These are phyloP conservation scores for Quercus rubra DNA, from an alignment of 306 rosid species.

Conservation along the genomic window DNA sequence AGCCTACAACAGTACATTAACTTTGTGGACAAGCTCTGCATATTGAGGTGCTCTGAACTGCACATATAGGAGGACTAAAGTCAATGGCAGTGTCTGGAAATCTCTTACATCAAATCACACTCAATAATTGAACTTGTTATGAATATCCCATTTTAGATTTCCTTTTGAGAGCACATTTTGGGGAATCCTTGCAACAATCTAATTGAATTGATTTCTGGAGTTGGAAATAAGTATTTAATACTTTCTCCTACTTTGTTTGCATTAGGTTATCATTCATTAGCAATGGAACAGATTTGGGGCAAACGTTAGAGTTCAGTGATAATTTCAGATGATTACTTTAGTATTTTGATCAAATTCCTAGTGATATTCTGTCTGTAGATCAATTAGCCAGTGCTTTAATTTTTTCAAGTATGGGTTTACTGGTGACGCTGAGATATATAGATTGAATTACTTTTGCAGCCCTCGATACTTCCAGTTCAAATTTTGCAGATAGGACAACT, in stretches of 20 bases:
- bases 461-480: constrained; percentile 91
- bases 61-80: background rate
- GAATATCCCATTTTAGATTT: background rate
- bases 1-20: background rate
- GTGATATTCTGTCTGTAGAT: background rate
- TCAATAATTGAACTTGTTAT: background rate
- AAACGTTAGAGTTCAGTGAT: background rate
- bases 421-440: constrained; percentile 1
- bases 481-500: constrained; percentile 80
- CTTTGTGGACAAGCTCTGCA: background rate
- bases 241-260: background rate
- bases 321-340: background rate
- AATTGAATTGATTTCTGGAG: background rate
- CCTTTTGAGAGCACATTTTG: background rate
- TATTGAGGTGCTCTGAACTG: background rate
- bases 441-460: constrained; percentile 44
- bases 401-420: background rate
- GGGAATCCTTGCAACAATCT: background rate
- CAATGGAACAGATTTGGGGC: background rate
- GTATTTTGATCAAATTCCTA: background rate
- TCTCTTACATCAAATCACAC: background rate
- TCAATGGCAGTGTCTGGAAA: background rate
- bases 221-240: background rate
- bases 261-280: background rate
- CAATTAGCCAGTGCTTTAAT: background rate